Evolutionary conservation across 2,329 filamentous ascomycete genomes (phyloP), one percentile per base, ranked within the genome.

Genomic region (Colletotrichum eleusines): DNA sequence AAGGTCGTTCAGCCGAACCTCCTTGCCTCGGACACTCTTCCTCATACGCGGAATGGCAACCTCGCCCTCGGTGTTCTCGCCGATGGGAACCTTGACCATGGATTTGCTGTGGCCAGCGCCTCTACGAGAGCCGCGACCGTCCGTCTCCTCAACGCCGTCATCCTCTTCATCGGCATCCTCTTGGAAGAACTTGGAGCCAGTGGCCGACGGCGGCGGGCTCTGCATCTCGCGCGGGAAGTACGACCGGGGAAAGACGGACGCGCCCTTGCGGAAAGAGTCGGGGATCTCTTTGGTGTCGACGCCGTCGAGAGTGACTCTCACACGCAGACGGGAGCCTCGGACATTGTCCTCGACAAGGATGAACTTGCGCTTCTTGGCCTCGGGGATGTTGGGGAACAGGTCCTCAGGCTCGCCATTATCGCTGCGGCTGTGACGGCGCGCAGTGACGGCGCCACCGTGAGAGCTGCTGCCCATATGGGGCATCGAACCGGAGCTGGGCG

Each of bases 181-280:
- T 66, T 89, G 86, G 80, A 95, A 94, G 80, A 94, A 95, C 44
- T 90, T 88, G 73, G 90, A 90, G 20, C 92, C 92, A 0, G 91
- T 91, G 1, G 93, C 90, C 63, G 90, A 92, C 0, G 92, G 91
- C 16, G 94, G 92, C 9, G 93, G 92, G 71, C 91, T 92, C 77
- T 95, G 94, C 94, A 97, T 97, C 82, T 98, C 94, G 53, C 94
- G 90, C 1, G 95, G 94, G 79, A 96, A 97, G 82, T 95, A 98
- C 67, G 93, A 95, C 58, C 94, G 92, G 11, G 95, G 95, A 77
- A 91, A 98, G 2, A 98, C 95, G 12, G 93, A 94, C 76, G 95
- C 95, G 66, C 89, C 90, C 82, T 94, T 94, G 74, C 95, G 93
- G 84, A 97, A 98, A 20, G 94, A 96, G 80, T 98, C 95, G 1